phyloP scores from a whole-genome alignment of 2,329 filamentous ascomycete genomes.

The Colletotrichum endophyticum region DNA sequence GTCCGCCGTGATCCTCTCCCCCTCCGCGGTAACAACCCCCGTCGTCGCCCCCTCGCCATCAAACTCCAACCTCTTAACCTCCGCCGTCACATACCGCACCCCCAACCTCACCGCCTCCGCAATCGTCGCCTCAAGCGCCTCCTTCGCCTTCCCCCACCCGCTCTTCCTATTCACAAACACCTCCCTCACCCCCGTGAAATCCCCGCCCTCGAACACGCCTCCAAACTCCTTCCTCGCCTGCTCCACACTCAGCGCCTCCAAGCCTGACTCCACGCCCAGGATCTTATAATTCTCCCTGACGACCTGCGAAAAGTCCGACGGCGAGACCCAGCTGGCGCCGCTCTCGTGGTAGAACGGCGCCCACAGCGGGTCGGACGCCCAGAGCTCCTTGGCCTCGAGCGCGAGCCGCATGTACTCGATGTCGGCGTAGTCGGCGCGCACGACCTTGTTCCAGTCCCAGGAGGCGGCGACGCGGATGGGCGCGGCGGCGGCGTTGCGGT shows the following conservation, averaged over 20 bases:
- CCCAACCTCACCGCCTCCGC: slow-evolving; percentile 50
- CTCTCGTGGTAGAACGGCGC: slow-evolving; percentile 32
- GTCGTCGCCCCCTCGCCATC: slow-evolving; percentile 40
- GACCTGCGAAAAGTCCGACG: slow-evolving; percentile 32
- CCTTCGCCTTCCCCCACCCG: slow-evolving; percentile 62
- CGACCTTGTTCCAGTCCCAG: slow-evolving; percentile 41
- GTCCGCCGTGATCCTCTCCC: slow-evolving; percentile 49
- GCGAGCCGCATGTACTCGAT: slow-evolving; percentile 32
- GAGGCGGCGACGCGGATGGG: slow-evolving; percentile 29
- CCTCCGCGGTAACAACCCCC: slow-evolving; percentile 54
- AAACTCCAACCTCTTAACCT: slow-evolving; percentile 47
- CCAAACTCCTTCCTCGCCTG: slow-evolving; percentile 53
- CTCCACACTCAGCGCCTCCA: slow-evolving; percentile 48
- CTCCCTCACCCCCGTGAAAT: slow-evolving; percentile 56
- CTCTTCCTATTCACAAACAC: slow-evolving; percentile 59
- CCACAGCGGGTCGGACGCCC: slow-evolving; percentile 32
- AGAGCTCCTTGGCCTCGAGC: slow-evolving; percentile 31
- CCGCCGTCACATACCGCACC: slow-evolving; percentile 54
- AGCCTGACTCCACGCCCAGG: slow-evolving; percentile 30
- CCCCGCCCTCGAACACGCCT: slow-evolving; percentile 56
- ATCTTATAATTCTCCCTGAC: slow-evolving; percentile 34
- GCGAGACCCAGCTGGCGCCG: slow-evolving; percentile 44
- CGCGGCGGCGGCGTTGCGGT: slow-evolving; percentile 26
- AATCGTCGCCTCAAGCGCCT: slow-evolving; percentile 52
- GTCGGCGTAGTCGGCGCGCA: slow-evolving; percentile 39